Percentiles rank a stretch among this genome's conserved stretches.
Evolutionary conservation across 805 yeast species (phyloP).

Genomic region (Barnettozyma sp.): DNA sequence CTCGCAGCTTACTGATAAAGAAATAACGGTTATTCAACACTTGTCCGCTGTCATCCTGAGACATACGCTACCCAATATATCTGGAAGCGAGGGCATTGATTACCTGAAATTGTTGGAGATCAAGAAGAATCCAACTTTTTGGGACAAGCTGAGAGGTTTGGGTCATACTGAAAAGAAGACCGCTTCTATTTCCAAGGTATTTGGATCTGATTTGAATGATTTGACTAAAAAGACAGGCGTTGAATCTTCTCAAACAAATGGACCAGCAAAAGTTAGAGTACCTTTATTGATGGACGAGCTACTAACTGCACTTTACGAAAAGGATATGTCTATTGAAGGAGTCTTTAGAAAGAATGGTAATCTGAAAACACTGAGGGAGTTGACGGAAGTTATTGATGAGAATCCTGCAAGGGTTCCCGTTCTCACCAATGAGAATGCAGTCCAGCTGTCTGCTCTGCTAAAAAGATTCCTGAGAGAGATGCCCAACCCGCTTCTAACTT

Average conservation of each 20-base stretch:
- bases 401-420: conserved; percentile 68
- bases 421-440: conserved; percentile 69
- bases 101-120: conserved; percentile 25
- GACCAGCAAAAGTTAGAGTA: conserved; percentile 69
- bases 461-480: conserved; percentile 88
- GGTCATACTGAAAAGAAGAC: conserved; percentile 23
- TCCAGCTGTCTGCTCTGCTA: conserved; percentile 87
- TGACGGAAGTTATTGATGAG: conserved; percentile 66
- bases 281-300: conserved; percentile 87
- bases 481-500: conserved; percentile 86
- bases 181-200: conserved; percentile 40
- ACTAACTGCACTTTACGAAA: conserved; percentile 72
- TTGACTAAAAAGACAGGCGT: conserved; percentile 68
- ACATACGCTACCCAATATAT: conserved; percentile 21
- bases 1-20: conserved; percentile 54
- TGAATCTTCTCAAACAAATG: conserved; percentile 79
- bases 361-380: conserved; percentile 68
- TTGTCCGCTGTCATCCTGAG: conserved; percentile 48
- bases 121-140: conserved; percentile 34
- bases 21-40: conserved; percentile 53
- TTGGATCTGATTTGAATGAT: conserved; percentile 69
- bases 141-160: conserved; percentile 34
- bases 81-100: conserved; percentile 34
- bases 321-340: conserved; percentile 94
- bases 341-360: conserved; percentile 95